These are phyloP conservation scores for Aspergillus campestris DNA, from an alignment of 495 filamentous ascomycete species.

Conservation along the genomic window DNA sequence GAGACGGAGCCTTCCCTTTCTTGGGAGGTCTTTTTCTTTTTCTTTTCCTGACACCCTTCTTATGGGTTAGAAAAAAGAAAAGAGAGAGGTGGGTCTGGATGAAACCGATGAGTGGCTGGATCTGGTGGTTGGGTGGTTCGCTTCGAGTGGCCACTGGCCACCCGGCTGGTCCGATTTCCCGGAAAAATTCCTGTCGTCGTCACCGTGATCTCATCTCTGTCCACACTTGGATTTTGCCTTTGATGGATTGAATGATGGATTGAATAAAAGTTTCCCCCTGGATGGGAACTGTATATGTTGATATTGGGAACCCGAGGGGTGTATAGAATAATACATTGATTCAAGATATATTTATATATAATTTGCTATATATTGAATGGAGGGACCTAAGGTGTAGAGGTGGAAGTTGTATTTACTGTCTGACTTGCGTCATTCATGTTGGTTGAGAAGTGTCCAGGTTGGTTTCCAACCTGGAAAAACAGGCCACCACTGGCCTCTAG, in stretches of 20 bases:
- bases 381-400: not conserved
- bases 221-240: not conserved
- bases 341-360: not conserved
- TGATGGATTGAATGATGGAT: not conserved
- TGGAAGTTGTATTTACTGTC: not conserved
- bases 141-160: slow-evolving; percentile 15
- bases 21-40: too few species aligned
- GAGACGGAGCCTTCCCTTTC: too few species aligned
- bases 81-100: slow-evolving; percentile 4
- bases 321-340: too few species aligned
- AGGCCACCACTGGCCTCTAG: slow-evolving; percentile 2
- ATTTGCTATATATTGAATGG: not conserved
- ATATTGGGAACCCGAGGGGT: too few species aligned
- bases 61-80: too few species aligned
- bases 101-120: slow-evolving; percentile 22
- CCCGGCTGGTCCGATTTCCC: slow-evolving; percentile 18
- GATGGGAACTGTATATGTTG: too few species aligned
- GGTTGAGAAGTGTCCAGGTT: slow-evolving; percentile 17
- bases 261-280: too few species aligned
- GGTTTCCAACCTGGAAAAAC: slow-evolving; percentile 7
- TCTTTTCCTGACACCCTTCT: too few species aligned
- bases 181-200: slow-evolving; percentile 31
- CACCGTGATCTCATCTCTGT: slow-evolving; percentile 27
- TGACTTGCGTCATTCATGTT: slow-evolving; percentile 12
- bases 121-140: slow-evolving; percentile 1